phyloP scores from a whole-genome alignment of 1,284 basidiomycete genomes.

The Leucoagaricus sp. region DNA sequence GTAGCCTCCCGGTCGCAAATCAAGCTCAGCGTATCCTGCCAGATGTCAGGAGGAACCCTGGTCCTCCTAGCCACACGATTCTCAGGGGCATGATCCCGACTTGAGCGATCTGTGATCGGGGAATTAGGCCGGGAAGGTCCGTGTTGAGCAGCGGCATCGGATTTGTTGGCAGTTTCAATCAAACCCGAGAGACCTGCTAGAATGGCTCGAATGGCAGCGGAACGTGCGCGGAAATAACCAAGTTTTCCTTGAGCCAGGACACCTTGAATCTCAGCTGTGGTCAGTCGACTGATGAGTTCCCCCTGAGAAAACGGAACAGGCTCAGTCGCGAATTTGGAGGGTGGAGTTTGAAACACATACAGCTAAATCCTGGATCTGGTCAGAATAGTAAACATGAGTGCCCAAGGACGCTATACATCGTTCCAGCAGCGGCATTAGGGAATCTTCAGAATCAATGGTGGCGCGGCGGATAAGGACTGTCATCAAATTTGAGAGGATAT shows the following conservation, averaged over 20 bases:
- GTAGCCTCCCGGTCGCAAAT: constrained; percentile 76
- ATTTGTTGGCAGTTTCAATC: constrained; percentile 63
- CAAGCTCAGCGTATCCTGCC: constrained; percentile 86
- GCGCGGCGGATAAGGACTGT: constrained; percentile 75
- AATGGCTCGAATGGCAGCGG: constrained; percentile 74
- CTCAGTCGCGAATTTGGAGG: neutral
- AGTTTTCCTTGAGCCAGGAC: constrained; percentile 46
- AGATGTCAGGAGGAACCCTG: constrained; percentile 77
- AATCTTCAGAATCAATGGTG: constrained; percentile 64
- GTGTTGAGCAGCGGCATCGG: constrained; percentile 16
- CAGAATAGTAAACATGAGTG: constrained; percentile 92
- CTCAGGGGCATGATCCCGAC: constrained; percentile 16
- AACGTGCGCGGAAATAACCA: constrained; percentile 47
- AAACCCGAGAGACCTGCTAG: constrained; percentile 74
- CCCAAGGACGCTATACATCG: constrained; percentile 84
- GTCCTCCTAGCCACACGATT: constrained; percentile 59
- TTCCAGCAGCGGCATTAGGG: constrained; percentile 71
- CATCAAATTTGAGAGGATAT: constrained; percentile 80
- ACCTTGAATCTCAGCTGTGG: constrained; percentile 68
- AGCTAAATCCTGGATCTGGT: constrained; percentile 93
- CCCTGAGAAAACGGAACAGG: constrained; percentile 38
- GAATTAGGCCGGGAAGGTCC: constrained; percentile 6
- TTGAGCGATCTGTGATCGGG: constrained; percentile 5
- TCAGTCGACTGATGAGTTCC: constrained; percentile 81
- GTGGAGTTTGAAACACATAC: constrained; percentile 30